These are phyloP conservation scores for Simplicillium sp. DNA, from an alignment of 2,329 filamentous ascomycete genomes.

Conservation along the genomic window DNA sequence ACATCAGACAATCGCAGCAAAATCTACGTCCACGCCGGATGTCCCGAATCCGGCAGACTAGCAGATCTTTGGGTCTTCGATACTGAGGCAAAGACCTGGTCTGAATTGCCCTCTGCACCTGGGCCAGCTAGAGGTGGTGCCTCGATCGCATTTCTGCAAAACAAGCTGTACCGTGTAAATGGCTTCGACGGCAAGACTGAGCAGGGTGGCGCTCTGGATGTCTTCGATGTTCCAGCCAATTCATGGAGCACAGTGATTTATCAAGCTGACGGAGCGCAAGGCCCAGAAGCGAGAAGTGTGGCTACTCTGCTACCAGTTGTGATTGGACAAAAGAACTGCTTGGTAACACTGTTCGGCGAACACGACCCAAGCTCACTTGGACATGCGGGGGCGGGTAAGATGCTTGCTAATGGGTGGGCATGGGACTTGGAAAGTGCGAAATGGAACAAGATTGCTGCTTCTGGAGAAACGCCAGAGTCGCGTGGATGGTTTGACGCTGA, in stretches of 20 bases:
- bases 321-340: constrained; percentile 11
- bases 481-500: constrained; percentile 32
- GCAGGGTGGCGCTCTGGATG: constrained; percentile 47
- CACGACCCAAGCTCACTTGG: constrained; percentile 24
- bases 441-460: constrained; percentile 16
- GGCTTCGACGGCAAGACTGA: constrained; percentile 55
- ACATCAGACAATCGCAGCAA: constrained; percentile 27
- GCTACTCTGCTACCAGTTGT: constrained; percentile 15
- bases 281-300: constrained; percentile 22
- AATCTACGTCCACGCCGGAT: constrained; percentile 53
- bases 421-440: constrained; percentile 21
- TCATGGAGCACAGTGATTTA: constrained; percentile 17
- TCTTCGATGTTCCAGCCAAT: constrained; percentile 19
- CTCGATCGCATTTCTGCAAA: constrained; percentile 27
- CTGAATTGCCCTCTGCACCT: constrained; percentile 40
- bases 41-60: constrained; percentile 44
- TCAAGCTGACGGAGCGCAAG: constrained; percentile 15
- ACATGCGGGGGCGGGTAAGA: constrained; percentile 29
- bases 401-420: constrained; percentile 29
- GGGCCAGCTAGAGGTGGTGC: constrained; percentile 35
- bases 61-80: constrained; percentile 53
- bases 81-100: constrained; percentile 36
- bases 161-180: constrained; percentile 48
- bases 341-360: constrained; percentile 30
- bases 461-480: constrained; percentile 15